phyloP scores from a whole-genome alignment of 257 asterid species.

The Lavandula angustifolia region DNA sequence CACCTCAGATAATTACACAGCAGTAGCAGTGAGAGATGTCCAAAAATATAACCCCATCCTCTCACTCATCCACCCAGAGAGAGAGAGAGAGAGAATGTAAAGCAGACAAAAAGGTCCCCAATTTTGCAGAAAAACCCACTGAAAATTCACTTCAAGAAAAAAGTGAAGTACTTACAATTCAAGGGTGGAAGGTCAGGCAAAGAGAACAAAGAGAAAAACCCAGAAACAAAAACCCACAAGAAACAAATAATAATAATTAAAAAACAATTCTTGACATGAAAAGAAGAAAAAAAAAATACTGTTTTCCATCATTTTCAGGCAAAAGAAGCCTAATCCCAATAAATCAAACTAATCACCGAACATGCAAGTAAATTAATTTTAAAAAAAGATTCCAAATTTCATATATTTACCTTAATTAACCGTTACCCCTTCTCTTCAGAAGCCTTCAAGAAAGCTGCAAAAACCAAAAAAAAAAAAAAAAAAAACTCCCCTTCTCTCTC shows the following conservation, averaged over 20 bases:
- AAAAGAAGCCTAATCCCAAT: conserved; percentile 46
- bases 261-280: conserved; percentile 24
- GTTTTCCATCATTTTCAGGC: conserved; percentile 32
- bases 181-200: conserved; percentile 1
- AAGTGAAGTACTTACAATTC: conserved; percentile 2
- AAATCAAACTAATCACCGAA: conserved; percentile 30
- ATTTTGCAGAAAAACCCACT: conserved; percentile 21
- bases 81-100: conserved; percentile 17
- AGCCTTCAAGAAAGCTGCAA: no score
- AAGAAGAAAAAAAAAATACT: conserved; percentile 20
- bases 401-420: no score
- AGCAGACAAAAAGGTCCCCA: conserved; percentile 11
- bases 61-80: conserved; percentile 6
- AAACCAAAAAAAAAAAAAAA: no score
- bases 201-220: conserved; percentile 18
- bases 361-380: neutral
- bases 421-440: no score
- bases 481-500: conserved; percentile 33
- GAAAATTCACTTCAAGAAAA: neutral
- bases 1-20: conserved; percentile 25
- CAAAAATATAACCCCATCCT: conserved; percentile 16
- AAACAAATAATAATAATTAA: neutral
- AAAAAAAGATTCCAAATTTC: no score
- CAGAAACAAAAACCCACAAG: conserved; percentile 16
- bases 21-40: conserved; percentile 22